phyloP scores from a whole-genome alignment of 495 filamentous ascomycete genomes.

The Aspergillus bridgeri region DNA sequence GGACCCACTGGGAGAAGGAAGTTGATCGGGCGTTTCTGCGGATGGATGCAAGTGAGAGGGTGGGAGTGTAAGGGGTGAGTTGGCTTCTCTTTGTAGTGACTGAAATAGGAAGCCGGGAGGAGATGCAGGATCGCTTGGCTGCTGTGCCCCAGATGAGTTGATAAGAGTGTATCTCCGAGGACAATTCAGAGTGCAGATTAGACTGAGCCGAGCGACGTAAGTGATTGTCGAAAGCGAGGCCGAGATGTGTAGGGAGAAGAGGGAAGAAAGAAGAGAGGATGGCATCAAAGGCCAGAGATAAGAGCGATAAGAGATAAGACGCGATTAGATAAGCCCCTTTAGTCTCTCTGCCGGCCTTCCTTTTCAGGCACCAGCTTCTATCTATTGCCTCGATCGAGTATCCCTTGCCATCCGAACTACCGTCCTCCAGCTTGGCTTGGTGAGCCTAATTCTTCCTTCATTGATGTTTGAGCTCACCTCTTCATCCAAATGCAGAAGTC shows the following conservation, averaged over 20 bases:
- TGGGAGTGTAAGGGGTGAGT: slow-evolving; percentile 33
- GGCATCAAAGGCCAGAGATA: not conserved
- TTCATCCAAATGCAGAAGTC: not conserved
- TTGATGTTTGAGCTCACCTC: not conserved
- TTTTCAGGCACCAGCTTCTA: not conserved
- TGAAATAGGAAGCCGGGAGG: slow-evolving; percentile 11
- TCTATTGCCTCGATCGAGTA: not conserved
- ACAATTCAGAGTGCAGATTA: not conserved
- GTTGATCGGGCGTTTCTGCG: slow-evolving; percentile 72
- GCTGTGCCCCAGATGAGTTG: not conserved
- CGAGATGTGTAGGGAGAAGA: no score
- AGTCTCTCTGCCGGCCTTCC: not conserved
- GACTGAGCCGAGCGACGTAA: no score
- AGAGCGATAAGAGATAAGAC: not conserved
- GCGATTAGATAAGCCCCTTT: not conserved
- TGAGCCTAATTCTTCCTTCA: no score
- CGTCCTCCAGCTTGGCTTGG: not conserved
- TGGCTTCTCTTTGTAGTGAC: slow-evolving; percentile 5
- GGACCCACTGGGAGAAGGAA: slow-evolving; percentile 76
- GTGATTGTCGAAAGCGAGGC: no score
- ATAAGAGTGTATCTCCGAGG: not conserved
- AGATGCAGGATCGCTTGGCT: not conserved
- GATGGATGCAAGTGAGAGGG: slow-evolving; percentile 60
- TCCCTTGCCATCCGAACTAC: not conserved
- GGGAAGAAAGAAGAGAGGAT: not conserved